Evolutionary conservation across 108 stramenopile species (phyloP), one percentile per base, ranked within the genome.

Genomic region (Cylindrotheca closterium): DNA sequence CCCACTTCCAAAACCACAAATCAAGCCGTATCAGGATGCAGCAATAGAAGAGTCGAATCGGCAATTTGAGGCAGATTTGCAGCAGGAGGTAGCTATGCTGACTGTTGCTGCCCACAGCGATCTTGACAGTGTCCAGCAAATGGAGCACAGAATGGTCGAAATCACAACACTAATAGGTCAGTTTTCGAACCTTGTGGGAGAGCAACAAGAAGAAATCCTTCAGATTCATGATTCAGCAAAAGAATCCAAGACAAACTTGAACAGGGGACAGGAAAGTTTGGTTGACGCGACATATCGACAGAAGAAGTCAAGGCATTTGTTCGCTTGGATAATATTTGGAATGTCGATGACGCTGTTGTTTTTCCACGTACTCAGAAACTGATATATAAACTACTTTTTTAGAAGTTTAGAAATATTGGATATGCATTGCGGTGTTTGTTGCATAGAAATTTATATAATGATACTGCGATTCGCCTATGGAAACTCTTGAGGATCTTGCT

Each of bases 141-240:
- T 91, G 32, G 93, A 94, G 59, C 58, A 71, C 17, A 65, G 70
- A 25, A 94, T 94, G 93, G 71, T 87, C 1, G 84, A 89, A 76
- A 94, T 94, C 47, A 94, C 93, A 2, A 65, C 83, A 4, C 55
- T 94, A 18, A 64, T 94, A 47, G 75, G 82, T 3, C 86, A 89
- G 29, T 94, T 94, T 62, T 82, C 88, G 27, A 82, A 81, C 47
- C 51, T 94, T 2, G 87, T 94, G 2, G 61, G 78, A 1, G 87
- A 88, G 48, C 93, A 94, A 59, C 88, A 89, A 61, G 86, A 90
- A 58, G 79, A 89, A 27, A 79, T 94, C 7, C 58, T 63, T 15
- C 67, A 77, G 28, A 87, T 94, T 58, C 81, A 87, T 57, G 87
- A 91, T 21, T 69, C 79, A 22, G 76, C 88, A 4, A 50, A 77